Conservation (phyloP, 768 basidiomycete genomes). For the Sutorius australiensis region DNA sequence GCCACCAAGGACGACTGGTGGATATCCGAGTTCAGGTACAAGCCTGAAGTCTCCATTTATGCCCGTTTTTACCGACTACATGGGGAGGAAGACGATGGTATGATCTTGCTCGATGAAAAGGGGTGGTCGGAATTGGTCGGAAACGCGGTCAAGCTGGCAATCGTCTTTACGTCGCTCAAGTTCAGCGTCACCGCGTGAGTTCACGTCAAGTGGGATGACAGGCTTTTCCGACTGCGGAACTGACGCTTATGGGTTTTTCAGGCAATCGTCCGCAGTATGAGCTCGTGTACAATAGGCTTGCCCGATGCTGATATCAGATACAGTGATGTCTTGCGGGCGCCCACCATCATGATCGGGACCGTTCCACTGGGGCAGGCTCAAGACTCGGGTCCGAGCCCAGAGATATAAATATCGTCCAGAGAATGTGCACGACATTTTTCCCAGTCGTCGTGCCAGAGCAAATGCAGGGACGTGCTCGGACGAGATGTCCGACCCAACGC, state of each 20-base stretch:
- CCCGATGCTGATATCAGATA: not conserved
- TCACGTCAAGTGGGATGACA: not conserved
- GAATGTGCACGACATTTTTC: not conserved
- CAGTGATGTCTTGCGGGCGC: no score
- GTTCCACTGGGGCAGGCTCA: not conserved
- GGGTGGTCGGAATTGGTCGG: slow-evolving; percentile 33
- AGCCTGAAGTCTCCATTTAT: slow-evolving; percentile 33
- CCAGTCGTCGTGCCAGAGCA: not conserved
- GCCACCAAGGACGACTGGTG: slow-evolving; percentile 35
- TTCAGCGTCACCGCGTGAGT: slow-evolving; percentile 32
- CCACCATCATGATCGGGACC: not conserved
- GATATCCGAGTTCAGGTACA: slow-evolving; percentile 33
- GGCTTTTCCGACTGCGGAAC: slow-evolving; percentile 6
- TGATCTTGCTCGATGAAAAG: slow-evolving; percentile 31
- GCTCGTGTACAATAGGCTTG: not conserved
- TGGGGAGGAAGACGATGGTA: slow-evolving; percentile 32
- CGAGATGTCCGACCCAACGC: not conserved
- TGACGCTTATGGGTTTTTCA: slow-evolving; percentile 9
- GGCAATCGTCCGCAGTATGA: slow-evolving; percentile 28
- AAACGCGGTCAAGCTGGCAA: slow-evolving; percentile 30
- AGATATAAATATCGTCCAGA: not conserved
- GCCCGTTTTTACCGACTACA: slow-evolving; percentile 33
- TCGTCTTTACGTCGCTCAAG: slow-evolving; percentile 34
- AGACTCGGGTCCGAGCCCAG: slow-evolving; percentile 1
- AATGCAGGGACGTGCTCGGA: no score